Evolutionary conservation across 179 eudicot species (phyloP), one percentile per base, ranked within the genome.

Genomic region (Carnegiea gigantea): DNA sequence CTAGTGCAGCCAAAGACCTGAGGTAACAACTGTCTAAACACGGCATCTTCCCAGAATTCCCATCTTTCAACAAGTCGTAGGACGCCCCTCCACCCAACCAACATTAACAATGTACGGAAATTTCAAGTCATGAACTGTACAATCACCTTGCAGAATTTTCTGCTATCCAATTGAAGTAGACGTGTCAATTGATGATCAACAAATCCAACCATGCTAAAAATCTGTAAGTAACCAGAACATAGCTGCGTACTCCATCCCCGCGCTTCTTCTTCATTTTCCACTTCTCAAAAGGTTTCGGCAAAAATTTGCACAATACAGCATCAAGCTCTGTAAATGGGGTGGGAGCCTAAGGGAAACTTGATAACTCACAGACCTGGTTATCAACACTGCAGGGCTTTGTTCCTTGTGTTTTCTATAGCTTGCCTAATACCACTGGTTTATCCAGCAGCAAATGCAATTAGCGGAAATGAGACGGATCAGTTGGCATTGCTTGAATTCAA

Each of bases 401-500:
- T 54, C 28, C 33, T 80, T 0, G 1, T 57, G 13, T 80, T 23
- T 44, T 59, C 12, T 1, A 9, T 51, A 75, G 44, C 78, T 24
- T 49, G 33, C 28, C 23, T 53, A 8, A 51, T n/a, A 18, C 43
- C 23, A 6, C 9, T 40, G 6, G 44, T 51, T 75, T 28, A 1
- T 38, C 18, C 78, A 13, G 7, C 64, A 75, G 17, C 64, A 24
- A 2, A 75, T 24, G 23, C 43, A 75, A 26, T 26, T 15, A 75
- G 43, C 11, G 72, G 80, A 53, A 43, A 62, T 24, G 57, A 23
- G 53, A 62, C 38, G 0, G 40, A 77, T 64, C 40, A 40, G 17
- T 51, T 60, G 9, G 73, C 80, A 1, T 24, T 77, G 57, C 80
- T 24, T 23, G 24, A 77, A 15, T 40, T 77, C 73, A 24, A 77